A percentile compares a stretch with the other conserved stretches of the same genome.
These are phyloP conservation scores for Penicillium desertorum DNA, from an alignment of 495 filamentous ascomycete genomes.

Conservation along the genomic window DNA sequence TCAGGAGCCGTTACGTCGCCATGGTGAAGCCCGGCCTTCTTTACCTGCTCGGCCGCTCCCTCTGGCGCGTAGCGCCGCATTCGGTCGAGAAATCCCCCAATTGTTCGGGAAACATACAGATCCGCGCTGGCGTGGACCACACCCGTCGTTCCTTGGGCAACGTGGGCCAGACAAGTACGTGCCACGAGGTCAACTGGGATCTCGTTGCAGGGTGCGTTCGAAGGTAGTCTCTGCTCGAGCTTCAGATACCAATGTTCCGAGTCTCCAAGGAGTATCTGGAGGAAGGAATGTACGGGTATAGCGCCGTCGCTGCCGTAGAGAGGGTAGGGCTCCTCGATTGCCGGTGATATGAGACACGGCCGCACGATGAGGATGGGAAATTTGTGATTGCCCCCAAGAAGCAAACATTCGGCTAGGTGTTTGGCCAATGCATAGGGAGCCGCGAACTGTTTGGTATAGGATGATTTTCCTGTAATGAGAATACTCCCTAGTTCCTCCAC, in stretches of 20 bases:
- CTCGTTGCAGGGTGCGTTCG: constrained; percentile 13
- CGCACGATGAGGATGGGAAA: constrained; percentile 20
- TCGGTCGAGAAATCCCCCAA: background rate
- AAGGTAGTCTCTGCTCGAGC: constrained; percentile 1
- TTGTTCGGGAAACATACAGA: constrained; percentile 4
- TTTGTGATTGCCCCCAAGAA: background rate
- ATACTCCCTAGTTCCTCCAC: constrained; percentile 10
- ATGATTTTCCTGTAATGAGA: constrained; percentile 5
- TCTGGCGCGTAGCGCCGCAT: background rate
- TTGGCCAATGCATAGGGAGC: constrained; percentile 25
- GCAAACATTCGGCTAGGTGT: constrained; percentile 23
- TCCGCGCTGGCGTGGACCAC: constrained; percentile 17
- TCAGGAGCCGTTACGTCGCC: constrained; percentile 2
- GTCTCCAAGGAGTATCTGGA: constrained; percentile 2
- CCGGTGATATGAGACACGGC: constrained; percentile 22
- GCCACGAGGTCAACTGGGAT: constrained; percentile 24
- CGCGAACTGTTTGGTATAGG: constrained; percentile 12
- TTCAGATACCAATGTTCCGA: background rate
- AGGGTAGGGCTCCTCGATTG: constrained; percentile 23
- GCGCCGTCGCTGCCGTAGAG: constrained; percentile 18
- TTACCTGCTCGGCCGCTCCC: background rate
- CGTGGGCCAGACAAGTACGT: constrained; percentile 17
- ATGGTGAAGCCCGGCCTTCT: background rate
- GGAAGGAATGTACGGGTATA: constrained; percentile 9
- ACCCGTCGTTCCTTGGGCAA: constrained; percentile 11